phyloP scores from a whole-genome alignment of 768 basidiomycete genomes.

The Suillus sp. region DNA sequence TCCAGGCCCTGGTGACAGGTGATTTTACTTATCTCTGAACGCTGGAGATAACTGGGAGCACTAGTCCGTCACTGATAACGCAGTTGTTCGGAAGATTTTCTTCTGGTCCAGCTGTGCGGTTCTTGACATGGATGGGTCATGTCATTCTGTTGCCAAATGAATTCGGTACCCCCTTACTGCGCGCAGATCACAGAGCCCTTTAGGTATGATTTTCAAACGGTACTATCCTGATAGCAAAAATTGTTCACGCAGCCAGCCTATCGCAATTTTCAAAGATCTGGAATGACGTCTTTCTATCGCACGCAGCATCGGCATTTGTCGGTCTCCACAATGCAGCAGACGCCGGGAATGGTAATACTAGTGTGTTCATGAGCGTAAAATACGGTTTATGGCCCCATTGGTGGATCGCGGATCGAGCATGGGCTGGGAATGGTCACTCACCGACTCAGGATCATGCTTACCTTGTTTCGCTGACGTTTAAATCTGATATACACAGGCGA shows the following conservation, averaged over 20 bases:
- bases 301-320: neutral
- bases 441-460: neutral
- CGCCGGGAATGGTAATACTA: neutral
- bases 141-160: neutral
- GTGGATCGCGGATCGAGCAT: neutral
- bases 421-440: neutral
- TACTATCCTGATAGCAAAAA: constrained; percentile 9
- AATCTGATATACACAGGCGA: neutral
- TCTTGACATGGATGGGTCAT: neutral
- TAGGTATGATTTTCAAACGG: neutral
- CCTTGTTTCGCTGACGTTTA: neutral
- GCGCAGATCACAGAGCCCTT: neutral
- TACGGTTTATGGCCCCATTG: neutral
- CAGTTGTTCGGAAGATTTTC: neutral
- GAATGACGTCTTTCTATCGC: neutral
- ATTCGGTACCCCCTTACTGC: neutral
- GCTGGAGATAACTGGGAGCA: constrained; percentile 3
- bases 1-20: constrained; percentile 4
- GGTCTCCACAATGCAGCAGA: neutral
- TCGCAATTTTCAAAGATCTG: neutral
- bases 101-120: neutral
- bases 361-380: neutral
- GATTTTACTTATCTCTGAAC: constrained; percentile 4
- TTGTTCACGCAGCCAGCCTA: constrained; percentile 9
- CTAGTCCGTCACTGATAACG: constrained; percentile 6